Evolutionary conservation across 169 alveolate genomes (phyloP), one percentile per base, ranked within the genome.

Genomic region (Theileria luwenshuni): DNA sequence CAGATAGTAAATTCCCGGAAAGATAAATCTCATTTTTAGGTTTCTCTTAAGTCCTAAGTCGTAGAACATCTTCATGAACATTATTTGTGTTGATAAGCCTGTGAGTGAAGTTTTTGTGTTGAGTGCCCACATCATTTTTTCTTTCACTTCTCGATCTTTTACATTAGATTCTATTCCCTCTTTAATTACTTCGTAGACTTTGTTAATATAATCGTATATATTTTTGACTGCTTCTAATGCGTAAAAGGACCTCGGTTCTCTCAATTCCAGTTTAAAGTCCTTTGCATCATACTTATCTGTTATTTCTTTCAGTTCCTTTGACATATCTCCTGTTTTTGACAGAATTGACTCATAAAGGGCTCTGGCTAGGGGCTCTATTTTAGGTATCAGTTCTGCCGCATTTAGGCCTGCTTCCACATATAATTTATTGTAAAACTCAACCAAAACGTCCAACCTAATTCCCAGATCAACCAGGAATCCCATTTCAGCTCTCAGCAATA

Each of bases 11-110:
- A 67, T 67, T 7, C 35, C 35, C 5, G 75, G 1, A 5, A 19
- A n/a, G n/a, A 25, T 41, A n/a, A 49, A 49, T 8, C 52, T 67
- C 28, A 41, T n/a, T 13, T 17, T 35, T 67, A 49, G 8, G 2
- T 35, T 35, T 2, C 28, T 41, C 27, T 10, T 2, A 2, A 12
- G 7, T 8, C 41, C 48, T 7, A 41, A 32, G 45, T 67, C 21
- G 32, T 67, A 41, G 3, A 49, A 3, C 69, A 19, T 49, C 27
- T 67, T 51, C 28, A 67, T 13, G 27, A 43, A 67, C 7, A 51
- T 17, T 47, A 67, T 67, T 8, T 51, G n/a, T 19, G 27, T 2
- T 21, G 35, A 10, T 17, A 67, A 19, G 1, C 52, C 48, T 2
- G 27, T 5, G 19, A 61, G 48, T n/a, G 3, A 1, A 3, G 35